These are phyloP conservation scores for Jamesozyma lodderae DNA, from an alignment of 805 yeast genomes.

Conservation along the genomic window DNA sequence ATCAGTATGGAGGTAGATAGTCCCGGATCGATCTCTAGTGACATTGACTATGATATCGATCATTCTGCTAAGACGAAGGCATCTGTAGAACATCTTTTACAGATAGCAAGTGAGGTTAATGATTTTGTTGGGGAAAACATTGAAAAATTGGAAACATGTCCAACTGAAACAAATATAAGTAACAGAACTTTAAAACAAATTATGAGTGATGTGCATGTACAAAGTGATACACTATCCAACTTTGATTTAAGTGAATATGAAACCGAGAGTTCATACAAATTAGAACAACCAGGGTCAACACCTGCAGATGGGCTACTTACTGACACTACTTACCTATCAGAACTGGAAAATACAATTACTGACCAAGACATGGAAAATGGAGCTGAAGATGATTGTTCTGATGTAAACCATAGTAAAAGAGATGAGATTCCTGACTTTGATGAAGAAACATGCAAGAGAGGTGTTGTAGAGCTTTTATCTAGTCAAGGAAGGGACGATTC, in stretches of 20 bases:
- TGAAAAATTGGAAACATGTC: slow-evolving; percentile 10
- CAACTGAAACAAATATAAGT: slow-evolving; percentile 6
- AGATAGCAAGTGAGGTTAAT: slow-evolving; percentile 16
- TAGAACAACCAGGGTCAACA: no score
- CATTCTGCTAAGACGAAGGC: background rate
- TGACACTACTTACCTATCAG: background rate
- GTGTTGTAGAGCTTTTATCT: background rate
- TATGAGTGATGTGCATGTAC: slow-evolving; percentile 13
- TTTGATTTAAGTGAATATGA: slow-evolving; percentile 24
- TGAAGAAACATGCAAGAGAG: slow-evolving; percentile 3
- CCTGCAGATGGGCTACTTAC: no score
- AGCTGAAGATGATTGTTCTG: no score
- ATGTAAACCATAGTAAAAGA: no score
- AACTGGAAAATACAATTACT: no score
- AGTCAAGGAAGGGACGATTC: background rate
- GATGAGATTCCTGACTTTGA: background rate
- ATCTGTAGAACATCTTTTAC: slow-evolving; percentile 20
- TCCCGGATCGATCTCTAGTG: background rate
- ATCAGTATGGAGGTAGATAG: background rate
- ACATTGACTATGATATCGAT: background rate
- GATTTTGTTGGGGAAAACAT: slow-evolving; percentile 16
- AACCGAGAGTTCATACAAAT: no score
- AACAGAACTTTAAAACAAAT: slow-evolving; percentile 6
- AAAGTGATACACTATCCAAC: slow-evolving; percentile 24
- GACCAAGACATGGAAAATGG: no score